Conservation (phyloP, 73 alveolate genomes). For the Symbiodinium pilosum region DNA sequence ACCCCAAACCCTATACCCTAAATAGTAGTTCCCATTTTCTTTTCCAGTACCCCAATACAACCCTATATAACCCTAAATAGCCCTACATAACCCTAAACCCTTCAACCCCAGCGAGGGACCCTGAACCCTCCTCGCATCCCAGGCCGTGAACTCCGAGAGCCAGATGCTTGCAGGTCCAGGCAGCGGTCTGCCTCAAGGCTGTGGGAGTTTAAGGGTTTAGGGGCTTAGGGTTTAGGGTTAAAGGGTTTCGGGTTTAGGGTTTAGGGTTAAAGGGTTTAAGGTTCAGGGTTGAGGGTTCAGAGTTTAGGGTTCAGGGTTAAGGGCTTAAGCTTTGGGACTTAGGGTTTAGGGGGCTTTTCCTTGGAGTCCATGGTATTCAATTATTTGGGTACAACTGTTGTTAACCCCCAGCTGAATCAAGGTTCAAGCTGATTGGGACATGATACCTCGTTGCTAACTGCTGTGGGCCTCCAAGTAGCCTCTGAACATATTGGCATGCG, state of each 20-base stretch:
- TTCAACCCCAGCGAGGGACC: not conserved
- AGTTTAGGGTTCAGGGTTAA: not conserved
- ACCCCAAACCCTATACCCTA: too few relatives aligned
- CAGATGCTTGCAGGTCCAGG: constrained; percentile 99
- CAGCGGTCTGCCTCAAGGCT: constrained; percentile 98
- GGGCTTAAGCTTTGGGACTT: too few relatives aligned
- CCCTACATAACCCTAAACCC: not conserved
- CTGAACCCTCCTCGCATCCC: constrained; percentile 58
- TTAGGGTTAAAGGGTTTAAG: not conserved
- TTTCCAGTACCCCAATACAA: too few relatives aligned
- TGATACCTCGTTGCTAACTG: too few relatives aligned
- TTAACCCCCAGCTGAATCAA: too few relatives aligned
- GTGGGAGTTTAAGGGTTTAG: not conserved
- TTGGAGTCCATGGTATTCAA: too few relatives aligned
- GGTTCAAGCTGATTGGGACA: too few relatives aligned
- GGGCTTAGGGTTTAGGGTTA: not conserved
- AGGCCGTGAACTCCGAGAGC: constrained; percentile 98
- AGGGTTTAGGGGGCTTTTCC: too few relatives aligned
- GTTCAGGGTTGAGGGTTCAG: not conserved
- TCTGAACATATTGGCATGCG: too few relatives aligned
- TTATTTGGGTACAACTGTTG: too few relatives aligned
- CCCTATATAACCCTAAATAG: not conserved
- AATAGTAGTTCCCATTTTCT: too few relatives aligned
- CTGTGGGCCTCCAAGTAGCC: too few relatives aligned
- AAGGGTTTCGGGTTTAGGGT: not conserved